Evolutionary conservation across 2,329 filamentous ascomycete species (phyloP), one percentile per base, ranked within the genome.

Genomic region (Huntiella decipiens): DNA sequence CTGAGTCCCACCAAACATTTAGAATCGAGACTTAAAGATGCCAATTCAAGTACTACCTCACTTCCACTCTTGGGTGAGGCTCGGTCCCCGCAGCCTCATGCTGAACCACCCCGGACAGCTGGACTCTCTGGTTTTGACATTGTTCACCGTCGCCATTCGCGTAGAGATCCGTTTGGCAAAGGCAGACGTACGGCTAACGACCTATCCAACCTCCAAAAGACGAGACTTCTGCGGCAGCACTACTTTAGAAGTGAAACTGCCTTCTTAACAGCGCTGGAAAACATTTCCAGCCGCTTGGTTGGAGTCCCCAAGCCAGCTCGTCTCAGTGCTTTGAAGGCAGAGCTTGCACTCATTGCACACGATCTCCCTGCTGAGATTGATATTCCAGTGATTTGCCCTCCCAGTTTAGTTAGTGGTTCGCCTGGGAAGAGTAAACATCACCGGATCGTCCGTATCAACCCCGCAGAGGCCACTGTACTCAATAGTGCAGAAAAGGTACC

Each of bases 401-500:
- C 82, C 1, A 78, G 77, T 0, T 61, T 88, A 42, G 70, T 80
- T 8, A 73, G 83, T 59, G 81, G 83, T 16, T 71, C 74, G n/a
- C 74, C 82, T 2, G 74, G 79, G 19, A 77, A 75, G 56, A 87
- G 82, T 56, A 74, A 73, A 46, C 84, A 91, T 58, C 83, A 91
- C 56, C 75, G 83, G 33, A 85, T 91, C 49, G 82, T 91, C 39
- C 74, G 83, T 34, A 68, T 91, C 43, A 91, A 87, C 55, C 84
- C 83, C 5, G 81, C 82, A 1, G 83, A 91, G 60, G 79, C 83
- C 4, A 88, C 83, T 1, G 84, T 87, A 46, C 63, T 91, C 44
- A 91, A 91, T 60, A 91, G 83, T 57, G 83, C 83, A 4, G 82
- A 91, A 58, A 82, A 86, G 57, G 83, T 91, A 38, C 83, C 83